Evolutionary conservation across 2,329 filamentous ascomycete species (phyloP), one percentile per base, ranked within the genome.

Genomic region (Scopulariopsis brevicaulis): DNA sequence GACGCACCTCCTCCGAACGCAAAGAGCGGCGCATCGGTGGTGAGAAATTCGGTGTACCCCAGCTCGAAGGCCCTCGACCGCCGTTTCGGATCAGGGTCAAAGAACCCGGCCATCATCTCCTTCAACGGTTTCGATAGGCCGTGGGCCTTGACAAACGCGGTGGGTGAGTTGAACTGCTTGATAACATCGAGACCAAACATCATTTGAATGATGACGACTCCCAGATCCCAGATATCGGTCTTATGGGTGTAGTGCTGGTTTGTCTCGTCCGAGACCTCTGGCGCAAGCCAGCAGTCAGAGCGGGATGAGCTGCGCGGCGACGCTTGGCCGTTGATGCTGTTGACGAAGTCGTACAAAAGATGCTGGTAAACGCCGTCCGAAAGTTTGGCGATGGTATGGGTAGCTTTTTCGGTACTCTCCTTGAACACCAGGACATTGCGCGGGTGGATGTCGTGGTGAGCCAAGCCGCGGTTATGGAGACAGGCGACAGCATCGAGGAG

Each of bases 191-290:
- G 77, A 2, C 94, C 94, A 68, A 96, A 93, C 3, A 94, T 81
- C 90, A 97, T 96, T 69, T 99, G 93, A 46, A 96, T 71, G 64
- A 96, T 89, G 5, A 96, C 82, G 34, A 96, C 83, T 4, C 94
- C 94, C 65, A 99, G 84, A 63, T 96, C 89, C 94, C 94, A 99
- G 10, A 97, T 83, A 68, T 97, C 94, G 0, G 90, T 90, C 69
- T 96, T 96, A 65, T 81, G 81, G 1, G 81, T 84, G 72, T 86
- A 77, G 69, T 87, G 76, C 34, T 79, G 79, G 32, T 81, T 85
- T 60, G 79, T 82, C 1, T 77, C 79, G 53, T 74, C 80, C 34
- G 82, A 80, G 55, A 91, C 79, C 70, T 96, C 91, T 1, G 91
- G 88, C 1, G 92, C 84, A 7, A 88, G 72, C 92, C 92, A 96